Base-by-base conservation (phyloP, 371 early-diverging fungal genomes). In the Dentiscutata heterogama region DNA sequence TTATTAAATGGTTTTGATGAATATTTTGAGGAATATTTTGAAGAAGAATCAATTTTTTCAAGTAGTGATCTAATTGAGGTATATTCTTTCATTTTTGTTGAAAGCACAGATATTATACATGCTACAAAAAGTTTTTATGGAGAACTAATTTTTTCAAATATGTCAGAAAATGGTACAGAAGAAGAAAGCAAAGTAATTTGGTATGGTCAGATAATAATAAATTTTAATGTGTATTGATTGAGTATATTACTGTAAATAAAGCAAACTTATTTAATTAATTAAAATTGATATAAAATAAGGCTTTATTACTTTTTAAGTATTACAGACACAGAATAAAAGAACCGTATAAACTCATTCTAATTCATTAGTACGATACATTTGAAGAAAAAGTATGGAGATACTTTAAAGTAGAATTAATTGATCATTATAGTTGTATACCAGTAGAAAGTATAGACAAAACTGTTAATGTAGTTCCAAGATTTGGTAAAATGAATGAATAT, bases 401-500 rank as follows among this genome's bases (percentile, higher is more conserved):
- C 27, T 22, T 13, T 27, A 63, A 11, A 63, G 6, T 63, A 63
- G 13, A 63, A 63, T 7, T 63, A 63, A 29, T 25, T 25, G 29
- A 63, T 11, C 29, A 63, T 13, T 63, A 63, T 11, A 67, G 20
- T 35, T 67, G 20, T 31, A 39, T 67, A 13, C 20, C 20, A 16
- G 18, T 67, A 67, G 67, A 67, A 35, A 35, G 20, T 16, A 39
- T 67, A 67, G 39, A 67, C 39, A 67, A 35, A 20, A 5, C 39
- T 39, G 6, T 67, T 39, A 18, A 39, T 67, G 35, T 39, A 10
- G 35, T 67, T 35, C 67, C 20, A 67, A 67, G 67, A 67, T 35
- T 35, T 67, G 20, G 35, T 31, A 35, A 39, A 20, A 39, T 35
- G 35, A 67, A 67, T 67, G 67, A 67, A 67, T 67, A 67, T 67